A percentile compares a stretch with the other conserved stretches of the same genome.
These are phyloP conservation scores for Camellia lanceoleosa DNA, from an alignment of 148 eudicot species.

Conservation along the genomic window DNA sequence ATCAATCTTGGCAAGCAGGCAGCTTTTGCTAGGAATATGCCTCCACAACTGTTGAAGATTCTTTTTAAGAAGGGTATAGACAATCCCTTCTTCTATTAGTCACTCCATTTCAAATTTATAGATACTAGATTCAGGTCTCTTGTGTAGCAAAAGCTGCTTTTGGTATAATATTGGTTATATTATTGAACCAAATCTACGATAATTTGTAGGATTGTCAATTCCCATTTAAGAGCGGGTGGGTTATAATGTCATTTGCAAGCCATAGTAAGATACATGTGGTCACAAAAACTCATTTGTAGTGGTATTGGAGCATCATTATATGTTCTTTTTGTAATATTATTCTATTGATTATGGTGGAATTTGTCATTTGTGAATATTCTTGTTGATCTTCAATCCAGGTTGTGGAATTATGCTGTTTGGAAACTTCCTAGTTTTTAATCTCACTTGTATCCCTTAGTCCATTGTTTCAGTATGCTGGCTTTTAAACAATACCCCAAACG, in stretches of 20 bases:
- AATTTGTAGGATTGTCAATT: background rate
- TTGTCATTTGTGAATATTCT: background rate
- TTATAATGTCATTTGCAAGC: background rate
- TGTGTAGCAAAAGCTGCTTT: conserved; percentile 1
- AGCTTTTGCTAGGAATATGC: background rate
- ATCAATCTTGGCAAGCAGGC: background rate
- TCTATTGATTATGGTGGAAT: background rate
- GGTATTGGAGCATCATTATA: background rate
- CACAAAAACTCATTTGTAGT: background rate
- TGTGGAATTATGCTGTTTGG: background rate
- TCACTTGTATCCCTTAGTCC: background rate
- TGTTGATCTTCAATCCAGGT: conserved; percentile 2
- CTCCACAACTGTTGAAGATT: background rate
- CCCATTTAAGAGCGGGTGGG: background rate
- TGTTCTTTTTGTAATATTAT: background rate
- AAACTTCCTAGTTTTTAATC: background rate
- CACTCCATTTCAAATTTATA: background rate
- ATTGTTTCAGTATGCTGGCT: background rate
- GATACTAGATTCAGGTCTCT: conserved; percentile 1
- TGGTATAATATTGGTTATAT: background rate
- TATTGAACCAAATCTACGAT: background rate
- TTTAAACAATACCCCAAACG: background rate
- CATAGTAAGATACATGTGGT: background rate
- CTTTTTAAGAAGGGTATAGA: background rate
- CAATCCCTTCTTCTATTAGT: background rate